Base-by-base conservation (phyloP, 2,329 filamentous ascomycete species). In the Nakataea oryzae region DNA sequence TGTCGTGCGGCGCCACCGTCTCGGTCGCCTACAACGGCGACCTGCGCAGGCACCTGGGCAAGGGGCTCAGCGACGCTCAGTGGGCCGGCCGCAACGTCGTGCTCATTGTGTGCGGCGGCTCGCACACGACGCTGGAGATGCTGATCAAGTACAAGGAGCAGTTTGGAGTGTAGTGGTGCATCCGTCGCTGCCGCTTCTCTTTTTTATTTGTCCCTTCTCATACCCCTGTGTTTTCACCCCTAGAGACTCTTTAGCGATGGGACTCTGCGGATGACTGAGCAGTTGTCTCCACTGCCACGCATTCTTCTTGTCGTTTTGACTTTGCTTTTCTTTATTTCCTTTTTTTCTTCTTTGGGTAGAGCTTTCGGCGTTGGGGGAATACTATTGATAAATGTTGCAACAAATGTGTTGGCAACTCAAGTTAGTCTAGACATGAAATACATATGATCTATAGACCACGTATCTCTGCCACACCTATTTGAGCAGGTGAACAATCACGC, bases 61-160 rank as follows among this genome's bases (percentile, higher is more conserved):
- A 74, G 58, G 77, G 73, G 0, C 60, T 83, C 60, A 73, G 74
- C 1, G 82, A 84, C 34, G 81, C 81, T 41, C 81, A 91, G 65
- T 86, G 81, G 74, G 77, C 79, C 0, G 76, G 82, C 63, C 88
- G 86, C 71, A 90, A 90, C 66, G 83, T 97, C 7, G 91, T 97
- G 1, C 78, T 97, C 61, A 80, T 96, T 28, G 86, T 97, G 8
- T 97, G 93, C 70, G 93, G 93, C 57, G 90, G 89, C 5, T 86
- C 82, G 27, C 86, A 86, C 70, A 82, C 90, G 47, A 85, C 82
- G 2, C 72, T 88, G 63, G 80, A 83, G 47, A 81, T 86, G 69
- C 74, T 91, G 61, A 76, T 79, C 61, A 78, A 75, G 62, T 91
- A 87, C 72, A 76, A 78, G 65, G 74, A 79, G 66, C 73, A 71